Percentiles rank a stretch among this genome's conserved stretches.
Conservation (phyloP, 129 eudicot genomes). For the Chrysanthemum makinoi region DNA sequence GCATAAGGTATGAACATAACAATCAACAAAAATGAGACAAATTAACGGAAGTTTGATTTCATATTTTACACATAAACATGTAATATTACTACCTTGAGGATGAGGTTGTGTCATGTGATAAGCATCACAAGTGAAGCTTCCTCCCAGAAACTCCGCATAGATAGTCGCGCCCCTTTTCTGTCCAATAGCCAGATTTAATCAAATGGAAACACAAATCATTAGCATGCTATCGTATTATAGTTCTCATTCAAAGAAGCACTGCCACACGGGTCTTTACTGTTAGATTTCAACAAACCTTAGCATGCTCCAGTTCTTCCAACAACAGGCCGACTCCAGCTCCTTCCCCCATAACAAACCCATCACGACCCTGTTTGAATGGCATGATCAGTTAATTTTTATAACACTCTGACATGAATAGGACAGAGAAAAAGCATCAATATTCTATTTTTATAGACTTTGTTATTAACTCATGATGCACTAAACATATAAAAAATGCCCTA, state of each 20-base stretch:
- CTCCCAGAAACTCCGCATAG: conserved; percentile 95
- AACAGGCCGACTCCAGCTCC: conserved; percentile 94
- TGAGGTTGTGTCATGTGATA: conserved; percentile 99
- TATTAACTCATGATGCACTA: background rate
- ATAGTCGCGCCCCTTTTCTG: conserved; percentile 85
- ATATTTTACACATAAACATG: background rate
- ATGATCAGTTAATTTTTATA: background rate
- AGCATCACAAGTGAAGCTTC: conserved; percentile 97
- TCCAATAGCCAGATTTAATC: conserved; percentile 17
- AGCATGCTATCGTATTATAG: background rate
- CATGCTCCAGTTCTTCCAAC: conserved; percentile 94
- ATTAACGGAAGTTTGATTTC: too few relatives aligned
- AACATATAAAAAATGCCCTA: too few relatives aligned
- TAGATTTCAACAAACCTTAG: conserved; percentile 51
- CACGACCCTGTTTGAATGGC: conserved; percentile 63
- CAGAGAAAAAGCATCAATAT: conserved; percentile 6
- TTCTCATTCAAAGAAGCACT: background rate
- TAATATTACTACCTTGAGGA: conserved; percentile 66
- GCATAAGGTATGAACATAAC: too few relatives aligned
- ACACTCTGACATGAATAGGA: conserved; percentile 6
- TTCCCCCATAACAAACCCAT: conserved; percentile 99
- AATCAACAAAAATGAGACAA: too few relatives aligned
- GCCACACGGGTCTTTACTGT: background rate
- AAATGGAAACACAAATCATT: conserved; percentile 13
- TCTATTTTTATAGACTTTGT: background rate